Percentiles rank a stretch among this genome's conserved stretches.
phyloP scores from a whole-genome alignment of 192 early-diverging fungal genomes.

The Thamnidium elegans region DNA sequence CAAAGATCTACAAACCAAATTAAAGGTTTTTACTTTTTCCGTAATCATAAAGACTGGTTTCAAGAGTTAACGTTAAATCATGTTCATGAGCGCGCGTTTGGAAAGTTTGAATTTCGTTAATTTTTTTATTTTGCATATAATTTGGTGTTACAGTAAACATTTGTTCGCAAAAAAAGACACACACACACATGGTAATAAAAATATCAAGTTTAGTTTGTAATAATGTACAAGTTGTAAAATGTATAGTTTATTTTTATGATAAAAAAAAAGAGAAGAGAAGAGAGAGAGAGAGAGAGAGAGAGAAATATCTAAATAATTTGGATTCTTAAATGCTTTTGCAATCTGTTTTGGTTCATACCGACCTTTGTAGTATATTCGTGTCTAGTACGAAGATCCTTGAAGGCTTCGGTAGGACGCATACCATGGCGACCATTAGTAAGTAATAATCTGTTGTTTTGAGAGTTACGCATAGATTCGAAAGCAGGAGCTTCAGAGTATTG shows the following conservation, averaged over 20 bases:
- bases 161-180: too few species aligned
- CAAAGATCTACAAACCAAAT: slow-evolving; percentile 57
- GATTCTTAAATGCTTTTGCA: slow-evolving; percentile 83
- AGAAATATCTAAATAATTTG: slow-evolving; percentile 65
- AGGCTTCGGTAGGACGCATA: slow-evolving; percentile 36
- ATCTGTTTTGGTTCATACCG: slow-evolving; percentile 76
- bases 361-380: slow-evolving; percentile 64
- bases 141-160: too few species aligned
- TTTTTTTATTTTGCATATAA: background rate
- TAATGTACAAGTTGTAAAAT: background rate
- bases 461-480: slow-evolving; percentile 36
- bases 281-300: background rate
- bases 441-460: slow-evolving; percentile 14
- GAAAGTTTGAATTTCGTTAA: background rate
- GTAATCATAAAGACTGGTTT: slow-evolving; percentile 56
- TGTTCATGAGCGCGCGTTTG: slow-evolving; percentile 37
- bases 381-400: slow-evolving; percentile 56
- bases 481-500: slow-evolving; percentile 58
- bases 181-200: too few species aligned
- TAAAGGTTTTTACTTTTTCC: slow-evolving; percentile 60
- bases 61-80: slow-evolving; percentile 47
- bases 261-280: slow-evolving; percentile 13
- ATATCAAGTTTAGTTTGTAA: background rate
- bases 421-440: slow-evolving; percentile 33
- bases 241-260: background rate